phyloP scores from a whole-genome alignment of 2,329 filamentous ascomycete species.

The Pseudonectria foliicola region DNA sequence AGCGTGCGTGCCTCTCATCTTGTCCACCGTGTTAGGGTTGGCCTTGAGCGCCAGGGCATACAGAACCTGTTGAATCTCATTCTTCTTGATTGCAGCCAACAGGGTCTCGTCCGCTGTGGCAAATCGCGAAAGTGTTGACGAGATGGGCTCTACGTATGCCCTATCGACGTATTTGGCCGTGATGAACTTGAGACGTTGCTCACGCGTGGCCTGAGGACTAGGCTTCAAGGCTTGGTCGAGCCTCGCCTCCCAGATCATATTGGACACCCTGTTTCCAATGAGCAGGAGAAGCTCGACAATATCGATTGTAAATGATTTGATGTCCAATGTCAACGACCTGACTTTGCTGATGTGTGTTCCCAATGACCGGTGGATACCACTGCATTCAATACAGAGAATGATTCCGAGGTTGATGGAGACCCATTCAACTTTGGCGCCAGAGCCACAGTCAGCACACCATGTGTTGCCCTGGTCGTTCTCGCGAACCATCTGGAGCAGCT shows the following conservation, averaged over 20 bases:
- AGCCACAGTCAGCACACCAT: constrained; percentile 91
- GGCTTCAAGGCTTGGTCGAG: constrained; percentile 72
- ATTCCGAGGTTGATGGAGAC: constrained; percentile 97
- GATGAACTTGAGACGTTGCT: constrained; percentile 91
- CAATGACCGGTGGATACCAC: constrained; percentile 90
- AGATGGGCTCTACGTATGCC: constrained; percentile 72
- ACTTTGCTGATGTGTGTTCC: constrained; percentile 98
- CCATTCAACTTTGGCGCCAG: constrained; percentile 91
- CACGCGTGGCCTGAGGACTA: constrained; percentile 67
- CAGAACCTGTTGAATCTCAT: constrained; percentile 88
- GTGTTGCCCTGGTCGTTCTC: constrained; percentile 89
- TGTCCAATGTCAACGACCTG: constrained; percentile 88
- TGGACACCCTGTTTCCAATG: constrained; percentile 89
- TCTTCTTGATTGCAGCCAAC: constrained; percentile 88
- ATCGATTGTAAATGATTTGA: constrained; percentile 92
- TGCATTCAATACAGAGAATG: constrained; percentile 95
- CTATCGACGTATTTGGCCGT: constrained; percentile 89
- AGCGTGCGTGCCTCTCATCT: constrained; percentile 78
- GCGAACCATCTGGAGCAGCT: constrained; percentile 77
- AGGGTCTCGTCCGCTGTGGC: constrained; percentile 78
- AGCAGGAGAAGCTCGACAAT: constrained; percentile 90
- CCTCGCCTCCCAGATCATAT: constrained; percentile 91
- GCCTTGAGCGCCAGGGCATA: constrained; percentile 82
- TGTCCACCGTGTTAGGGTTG: constrained; percentile 81
- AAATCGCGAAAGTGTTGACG: constrained; percentile 67